Evolutionary conservation across 2,329 filamentous ascomycete species (phyloP).

Genomic region (Pseudogymnoascus sp.): DNA sequence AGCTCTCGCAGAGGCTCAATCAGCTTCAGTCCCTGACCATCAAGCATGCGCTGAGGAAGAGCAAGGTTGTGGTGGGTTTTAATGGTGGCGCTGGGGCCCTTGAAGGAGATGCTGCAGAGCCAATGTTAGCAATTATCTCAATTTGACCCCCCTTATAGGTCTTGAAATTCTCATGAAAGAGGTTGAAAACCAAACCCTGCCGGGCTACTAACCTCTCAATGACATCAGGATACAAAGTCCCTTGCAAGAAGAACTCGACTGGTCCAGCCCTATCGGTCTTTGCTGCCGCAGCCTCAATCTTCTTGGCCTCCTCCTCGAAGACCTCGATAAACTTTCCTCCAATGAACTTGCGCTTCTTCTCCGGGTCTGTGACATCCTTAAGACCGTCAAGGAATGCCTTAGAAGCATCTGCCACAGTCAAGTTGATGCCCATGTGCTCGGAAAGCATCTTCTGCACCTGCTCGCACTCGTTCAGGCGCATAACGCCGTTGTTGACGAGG

Average conservation of each 20-base stretch:
- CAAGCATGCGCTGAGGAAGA: constrained; percentile 49
- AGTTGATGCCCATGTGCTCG: constrained; percentile 77
- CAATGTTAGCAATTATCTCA: constrained; percentile 35
- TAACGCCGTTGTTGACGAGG: constrained; percentile 75
- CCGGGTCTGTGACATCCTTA: constrained; percentile 70
- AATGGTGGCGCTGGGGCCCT: constrained; percentile 63
- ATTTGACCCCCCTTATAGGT: constrained; percentile 37
- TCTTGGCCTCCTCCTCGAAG: constrained; percentile 71
- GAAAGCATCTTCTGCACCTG: constrained; percentile 73
- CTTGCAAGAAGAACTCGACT: constrained; percentile 82
- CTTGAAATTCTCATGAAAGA: constrained; percentile 39
- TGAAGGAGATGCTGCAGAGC: constrained; percentile 54
- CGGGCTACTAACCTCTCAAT: constrained; percentile 36
- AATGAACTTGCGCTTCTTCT: constrained; percentile 88
- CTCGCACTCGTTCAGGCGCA: constrained; percentile 78
- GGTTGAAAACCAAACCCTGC: constrained; percentile 26
- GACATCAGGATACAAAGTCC: constrained; percentile 59
- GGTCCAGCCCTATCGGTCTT: constrained; percentile 62
- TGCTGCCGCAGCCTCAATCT: constrained; percentile 65
- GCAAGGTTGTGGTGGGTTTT: constrained; percentile 68
- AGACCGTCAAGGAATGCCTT: constrained; percentile 72
- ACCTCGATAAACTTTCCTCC: constrained; percentile 71
- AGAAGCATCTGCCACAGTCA: constrained; percentile 76
- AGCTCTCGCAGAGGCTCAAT: constrained; percentile 74
- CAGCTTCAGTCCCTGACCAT: constrained; percentile 50